A percentile compares a stretch with the other conserved stretches of the same genome.
Evolutionary conservation across 2,329 filamentous ascomycete species (phyloP).

Genomic region (Ilyonectria mors-panacis): DNA sequence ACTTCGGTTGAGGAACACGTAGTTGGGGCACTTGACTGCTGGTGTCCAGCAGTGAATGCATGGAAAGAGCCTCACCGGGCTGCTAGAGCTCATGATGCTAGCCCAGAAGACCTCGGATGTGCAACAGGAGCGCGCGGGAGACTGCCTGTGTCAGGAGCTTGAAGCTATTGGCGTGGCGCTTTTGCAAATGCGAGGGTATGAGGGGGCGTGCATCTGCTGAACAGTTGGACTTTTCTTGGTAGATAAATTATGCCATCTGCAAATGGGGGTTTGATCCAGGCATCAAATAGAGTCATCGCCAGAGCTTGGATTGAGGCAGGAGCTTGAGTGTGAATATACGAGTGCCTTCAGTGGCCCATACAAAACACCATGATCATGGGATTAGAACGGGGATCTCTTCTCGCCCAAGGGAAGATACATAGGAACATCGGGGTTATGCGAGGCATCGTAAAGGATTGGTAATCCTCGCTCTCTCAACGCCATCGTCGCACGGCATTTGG

Average conservation of each 20-base stretch:
- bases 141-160: constrained; percentile 18
- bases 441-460: constrained; percentile 34
- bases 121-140: constrained; percentile 12
- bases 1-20: constrained; percentile 45
- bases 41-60: constrained; percentile 44
- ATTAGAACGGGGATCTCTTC: constrained; percentile 13
- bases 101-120: constrained; percentile 21
- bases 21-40: constrained; percentile 45
- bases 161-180: constrained; percentile 15
- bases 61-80: constrained; percentile 39
- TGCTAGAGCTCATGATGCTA: constrained; percentile 37
- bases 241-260: constrained; percentile 14
- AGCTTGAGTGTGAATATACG: constrained; percentile 9
- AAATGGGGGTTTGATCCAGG: constrained; percentile 10
- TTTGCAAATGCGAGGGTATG: constrained; percentile 16
- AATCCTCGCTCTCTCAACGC: constrained; percentile 31
- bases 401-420: constrained; percentile 13
- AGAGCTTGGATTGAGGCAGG: background rate
- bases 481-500: constrained; percentile 37
- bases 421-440: constrained; percentile 29
- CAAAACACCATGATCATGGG: background rate
- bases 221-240: constrained; percentile 2
- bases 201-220: background rate
- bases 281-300: constrained; percentile 11
- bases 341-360: constrained; percentile 2